Base-by-base conservation (phyloP, 306 rosid genomes). In the Oemleria cerasiformis region DNA sequence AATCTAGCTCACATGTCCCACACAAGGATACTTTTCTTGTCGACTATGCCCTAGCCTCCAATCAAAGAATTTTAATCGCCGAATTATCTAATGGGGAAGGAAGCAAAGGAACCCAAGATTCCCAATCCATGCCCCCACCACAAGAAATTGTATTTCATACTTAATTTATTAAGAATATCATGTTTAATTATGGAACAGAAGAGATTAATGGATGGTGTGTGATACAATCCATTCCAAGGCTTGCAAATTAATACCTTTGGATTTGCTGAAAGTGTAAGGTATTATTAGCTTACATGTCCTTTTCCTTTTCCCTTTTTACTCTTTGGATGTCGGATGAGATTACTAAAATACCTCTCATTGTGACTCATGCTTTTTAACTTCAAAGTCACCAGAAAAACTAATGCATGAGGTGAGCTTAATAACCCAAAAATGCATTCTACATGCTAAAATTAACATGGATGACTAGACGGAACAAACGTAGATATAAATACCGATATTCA, bases 21-120 rank as follows among this genome's bases (percentile, higher is more conserved):
- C 57, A 19, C 23, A 23, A 23, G 36, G 74, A 66, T 76, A 43
- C 78, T 48, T 72, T 80, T 61, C 78, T 72, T 67, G 75, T 76
- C 75, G 15, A 67, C 14, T 8, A 34, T 34, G 12, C 13, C 42
- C 43, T 10, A 25, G 17, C 54, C 55, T 14, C 70, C 61, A 65
- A 65, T 71, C 56, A 45, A 71, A 66, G 53, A 15, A 19, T 23
- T 67, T 63, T 55, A 41, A 17, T 55, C 49, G 38, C 25, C 68
- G 23, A 30, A 38, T 48, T 61, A 44, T 72, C 40, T 19, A 48
- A 21, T 20, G 9, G 17, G 41, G 43, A 60, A 6, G 48, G 71
- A 75, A 75, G 38, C 67, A 53, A 75, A 75, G 38, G 15, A 59
- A 16, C 42, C 54, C 48, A 16, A 42, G 67, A 65, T 70, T 65